Base-by-base conservation (phyloP, 495 filamentous ascomycete species). In the Umbilicaria muhlenbergii region DNA sequence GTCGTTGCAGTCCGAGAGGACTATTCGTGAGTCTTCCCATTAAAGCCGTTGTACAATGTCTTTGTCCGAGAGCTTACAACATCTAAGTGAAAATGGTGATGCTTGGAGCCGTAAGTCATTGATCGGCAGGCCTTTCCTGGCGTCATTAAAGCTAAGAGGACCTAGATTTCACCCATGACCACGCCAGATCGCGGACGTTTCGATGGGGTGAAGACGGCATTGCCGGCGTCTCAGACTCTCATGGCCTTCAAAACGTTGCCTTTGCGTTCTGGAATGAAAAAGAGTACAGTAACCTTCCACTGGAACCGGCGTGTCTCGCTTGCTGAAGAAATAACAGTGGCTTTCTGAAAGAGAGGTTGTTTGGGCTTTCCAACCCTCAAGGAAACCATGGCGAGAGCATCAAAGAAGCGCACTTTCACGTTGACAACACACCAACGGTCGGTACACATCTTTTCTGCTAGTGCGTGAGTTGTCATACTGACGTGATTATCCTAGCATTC, bases 251-350 rank as follows among this genome's bases (percentile, higher is more conserved):
- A 63, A 91, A 94, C 57, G 82, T 96, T 55, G 83, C 83, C 1
- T 96, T 94, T 68, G 74, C 85, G 21, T 96, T 96, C 64, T 96
- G 89, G 89, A 96, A 96, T 59, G 85, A 82, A 61, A 77, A 94
- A 65, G 89, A 96, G 85, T 89, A 62, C 46, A 83, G 68, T 18
- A 41, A 32, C 31, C 24, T 31, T 31, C 3, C 32, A 4, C 32
- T 42, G 7, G 0, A 38, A 4, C 13, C 18, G n/a, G 19, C 21
- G 6, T 37, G 11, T 28, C 34, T 24, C 38, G 35, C 15, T 32
- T 11, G 21, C 34, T 18, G 14, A 11, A 6, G 24, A 5, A 10
- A 28, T 1, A 3, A 28, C 24, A 28, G 24, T 62, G 81, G 81
- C 45, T 93, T 88, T 55, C 67, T 96, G 48, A 96, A 96, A 55